Evolutionary conservation across 805 yeast genomes (phyloP).

Genomic region (Kuraishia hungarica): DNA sequence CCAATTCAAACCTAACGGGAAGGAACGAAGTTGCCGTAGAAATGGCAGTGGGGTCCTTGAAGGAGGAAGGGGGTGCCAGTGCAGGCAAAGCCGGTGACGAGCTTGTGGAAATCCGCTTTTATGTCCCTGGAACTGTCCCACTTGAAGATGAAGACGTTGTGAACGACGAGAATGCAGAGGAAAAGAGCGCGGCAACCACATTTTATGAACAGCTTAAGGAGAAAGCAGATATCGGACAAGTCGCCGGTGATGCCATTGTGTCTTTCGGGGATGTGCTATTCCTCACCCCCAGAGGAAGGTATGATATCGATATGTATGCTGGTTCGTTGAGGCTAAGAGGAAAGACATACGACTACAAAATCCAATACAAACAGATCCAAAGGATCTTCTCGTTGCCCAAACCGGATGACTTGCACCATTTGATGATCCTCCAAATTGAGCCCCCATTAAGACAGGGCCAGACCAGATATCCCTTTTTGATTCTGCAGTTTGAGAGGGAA

Average conservation of each 20-base stretch:
- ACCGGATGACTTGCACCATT: conserved; percentile 87
- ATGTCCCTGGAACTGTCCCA: conserved; percentile 76
- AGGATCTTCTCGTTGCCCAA: conserved; percentile 88
- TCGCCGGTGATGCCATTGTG: conserved; percentile 90
- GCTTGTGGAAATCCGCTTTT: conserved; percentile 88
- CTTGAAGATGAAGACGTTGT: conserved; percentile 19
- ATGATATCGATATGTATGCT: conserved; percentile 90
- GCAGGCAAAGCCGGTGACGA: conserved; percentile 76
- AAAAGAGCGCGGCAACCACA: conserved; percentile 65
- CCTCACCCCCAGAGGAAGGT: conserved; percentile 97
- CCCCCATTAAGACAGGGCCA: conserved; percentile 99
- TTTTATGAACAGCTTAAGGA: conserved; percentile 90
- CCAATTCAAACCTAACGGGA: conserved; percentile 83
- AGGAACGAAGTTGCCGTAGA: conserved; percentile 92
- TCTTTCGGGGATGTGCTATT: conserved; percentile 86
- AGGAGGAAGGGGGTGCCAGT: background rate
- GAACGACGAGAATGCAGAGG: conserved; percentile 23
- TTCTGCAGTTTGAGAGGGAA: conserved; percentile 80
- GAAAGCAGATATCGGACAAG: conserved; percentile 89
- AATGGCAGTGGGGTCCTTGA: conserved; percentile 36
- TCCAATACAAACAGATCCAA: conserved; percentile 84
- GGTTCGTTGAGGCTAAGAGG: conserved; percentile 87
- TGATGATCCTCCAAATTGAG: conserved; percentile 83
- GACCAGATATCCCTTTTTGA: conserved; percentile 89
- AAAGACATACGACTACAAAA: conserved; percentile 94